Conservation (phyloP, 495 filamentous ascomycete genomes). For the Penicillium robsamsonii region DNA sequence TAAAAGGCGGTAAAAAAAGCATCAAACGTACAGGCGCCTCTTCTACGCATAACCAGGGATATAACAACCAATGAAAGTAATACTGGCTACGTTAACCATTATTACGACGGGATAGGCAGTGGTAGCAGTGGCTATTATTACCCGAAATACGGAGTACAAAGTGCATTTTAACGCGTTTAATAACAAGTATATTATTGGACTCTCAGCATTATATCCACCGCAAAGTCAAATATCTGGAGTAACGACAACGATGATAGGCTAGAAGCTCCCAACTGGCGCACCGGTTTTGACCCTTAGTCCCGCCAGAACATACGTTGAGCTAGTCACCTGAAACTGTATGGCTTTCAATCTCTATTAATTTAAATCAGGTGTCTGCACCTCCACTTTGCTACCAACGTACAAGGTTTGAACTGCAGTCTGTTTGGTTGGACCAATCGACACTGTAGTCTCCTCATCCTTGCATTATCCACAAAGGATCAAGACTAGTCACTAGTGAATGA, state of each 20-base stretch:
- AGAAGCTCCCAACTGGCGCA: constrained; percentile 4
- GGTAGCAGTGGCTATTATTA: neutral
- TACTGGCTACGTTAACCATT: neutral
- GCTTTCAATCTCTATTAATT: constrained; percentile 13
- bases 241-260: constrained; percentile 12
- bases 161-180: neutral
- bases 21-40: neutral
- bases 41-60: neutral
- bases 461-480: constrained; percentile 13
- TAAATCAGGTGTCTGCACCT: constrained; percentile 1
- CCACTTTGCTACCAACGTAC: constrained; percentile 11
- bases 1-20: neutral
- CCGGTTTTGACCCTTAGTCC: constrained; percentile 7
- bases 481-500: neutral
- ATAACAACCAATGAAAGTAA: neutral
- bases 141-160: neutral
- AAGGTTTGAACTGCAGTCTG: constrained; percentile 9
- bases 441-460: constrained; percentile 27
- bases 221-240: constrained; percentile 4
- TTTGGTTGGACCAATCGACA: constrained; percentile 26
- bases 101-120: neutral
- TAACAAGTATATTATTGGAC: neutral
- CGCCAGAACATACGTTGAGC: constrained; percentile 4
- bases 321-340: constrained; percentile 5
- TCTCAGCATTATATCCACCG: neutral